Evolutionary conservation across 2,329 filamentous ascomycete species (phyloP).

Genomic region (Colletotrichum musae): DNA sequence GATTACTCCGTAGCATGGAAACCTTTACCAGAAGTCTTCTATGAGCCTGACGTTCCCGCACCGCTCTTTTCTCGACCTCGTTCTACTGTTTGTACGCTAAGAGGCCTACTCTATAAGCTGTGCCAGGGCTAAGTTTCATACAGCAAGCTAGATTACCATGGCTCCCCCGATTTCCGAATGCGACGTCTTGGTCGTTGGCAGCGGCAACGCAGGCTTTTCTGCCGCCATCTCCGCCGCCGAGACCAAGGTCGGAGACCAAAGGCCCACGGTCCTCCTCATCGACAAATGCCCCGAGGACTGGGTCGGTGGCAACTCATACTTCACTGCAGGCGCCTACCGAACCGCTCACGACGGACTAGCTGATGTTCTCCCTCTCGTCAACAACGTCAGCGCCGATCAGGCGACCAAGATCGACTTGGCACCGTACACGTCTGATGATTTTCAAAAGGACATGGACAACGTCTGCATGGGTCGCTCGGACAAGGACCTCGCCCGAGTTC

Average conservation of each 20-base stretch:
- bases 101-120: no score
- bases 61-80: no score
- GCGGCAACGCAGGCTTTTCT: slow-evolving; percentile 75
- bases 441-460: slow-evolving; percentile 68
- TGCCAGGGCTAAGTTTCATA: no score
- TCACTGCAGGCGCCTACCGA: slow-evolving; percentile 76
- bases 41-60: no score
- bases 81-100: no score
- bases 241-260: slow-evolving; percentile 51
- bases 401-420: slow-evolving; percentile 69
- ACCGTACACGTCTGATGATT: slow-evolving; percentile 69
- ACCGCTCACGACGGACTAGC: slow-evolving; percentile 67
- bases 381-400: slow-evolving; percentile 66
- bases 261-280: slow-evolving; percentile 63
- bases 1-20: no score
- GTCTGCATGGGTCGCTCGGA: slow-evolving; percentile 70
- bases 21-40: no score
- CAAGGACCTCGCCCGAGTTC: slow-evolving; percentile 58
- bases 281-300: slow-evolving; percentile 72
- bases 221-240: slow-evolving; percentile 68
- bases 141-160: not conserved
- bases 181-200: slow-evolving; percentile 70
- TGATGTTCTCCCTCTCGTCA: slow-evolving; percentile 73
- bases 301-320: slow-evolving; percentile 76
- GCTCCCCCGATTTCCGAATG: slow-evolving; percentile 41